Evolutionary conservation across 768 basidiomycete species (phyloP).

Genomic region (Lentinula sp.): DNA sequence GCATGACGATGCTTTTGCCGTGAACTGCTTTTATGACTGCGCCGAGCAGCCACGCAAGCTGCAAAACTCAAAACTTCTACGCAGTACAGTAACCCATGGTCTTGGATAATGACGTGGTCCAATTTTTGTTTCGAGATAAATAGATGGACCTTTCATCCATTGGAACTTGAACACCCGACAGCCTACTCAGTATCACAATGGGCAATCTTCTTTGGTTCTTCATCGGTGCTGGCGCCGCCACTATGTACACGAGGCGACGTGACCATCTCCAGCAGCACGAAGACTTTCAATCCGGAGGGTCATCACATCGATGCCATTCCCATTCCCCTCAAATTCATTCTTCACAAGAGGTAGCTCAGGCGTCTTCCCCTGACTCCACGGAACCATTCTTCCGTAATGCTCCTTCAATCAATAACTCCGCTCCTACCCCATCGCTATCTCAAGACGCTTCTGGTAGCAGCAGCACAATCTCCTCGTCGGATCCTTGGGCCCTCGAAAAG

Average conservation of each 20-base stretch:
- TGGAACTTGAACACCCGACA: background rate
- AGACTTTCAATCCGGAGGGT: background rate
- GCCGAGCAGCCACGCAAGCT: too few species aligned
- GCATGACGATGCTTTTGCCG: too few species aligned
- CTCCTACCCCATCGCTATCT: background rate
- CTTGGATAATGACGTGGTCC: background rate
- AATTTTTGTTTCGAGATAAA: too few species aligned
- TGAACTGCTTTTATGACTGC: too few species aligned
- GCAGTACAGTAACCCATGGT: too few species aligned
- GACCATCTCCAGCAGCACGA: background rate
- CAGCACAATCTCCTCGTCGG: background rate
- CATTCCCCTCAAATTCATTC: background rate
- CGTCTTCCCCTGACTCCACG: background rate
- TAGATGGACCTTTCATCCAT: too few species aligned
- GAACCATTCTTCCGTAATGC: background rate
- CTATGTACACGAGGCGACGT: background rate
- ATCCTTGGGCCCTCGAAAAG: constrained; percentile 1
- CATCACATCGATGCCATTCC: background rate
- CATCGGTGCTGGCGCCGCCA: background rate
- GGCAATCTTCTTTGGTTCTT: constrained; percentile 1
- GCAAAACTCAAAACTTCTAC: too few species aligned
- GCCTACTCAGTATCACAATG: background rate
- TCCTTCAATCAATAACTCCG: background rate
- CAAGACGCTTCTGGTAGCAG: background rate
- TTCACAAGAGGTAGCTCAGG: background rate